Evolutionary conservation across 164 flowering plant species (phyloP).

Genomic region (Sextonia rubra): DNA sequence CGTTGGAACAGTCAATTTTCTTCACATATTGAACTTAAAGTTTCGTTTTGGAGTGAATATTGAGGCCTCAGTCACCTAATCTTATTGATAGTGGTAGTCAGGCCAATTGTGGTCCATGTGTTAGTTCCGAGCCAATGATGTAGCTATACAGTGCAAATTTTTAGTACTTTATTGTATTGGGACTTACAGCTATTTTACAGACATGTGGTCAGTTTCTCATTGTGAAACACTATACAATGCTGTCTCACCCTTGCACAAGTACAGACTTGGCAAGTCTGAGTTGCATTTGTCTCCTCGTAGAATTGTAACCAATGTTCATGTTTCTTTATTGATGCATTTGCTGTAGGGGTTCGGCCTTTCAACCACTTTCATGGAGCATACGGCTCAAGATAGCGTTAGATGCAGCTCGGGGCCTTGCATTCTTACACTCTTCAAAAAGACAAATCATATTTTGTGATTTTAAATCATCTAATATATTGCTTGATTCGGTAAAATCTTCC

Average conservation of each 20-base stretch:
- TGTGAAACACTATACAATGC: neutral
- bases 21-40: neutral
- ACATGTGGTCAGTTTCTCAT: no score
- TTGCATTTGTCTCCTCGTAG: neutral
- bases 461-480: constrained; percentile 82
- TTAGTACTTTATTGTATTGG: neutral
- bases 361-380: constrained; percentile 72
- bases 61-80: neutral
- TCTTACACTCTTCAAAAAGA: constrained; percentile 70
- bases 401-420: constrained; percentile 76
- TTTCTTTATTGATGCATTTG: neutral
- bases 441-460: constrained; percentile 77
- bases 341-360: constrained; percentile 42
- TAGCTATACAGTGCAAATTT: neutral
- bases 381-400: constrained; percentile 75
- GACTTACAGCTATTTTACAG: no score
- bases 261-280: neutral
- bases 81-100: neutral
- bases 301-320: neutral
- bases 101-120: neutral
- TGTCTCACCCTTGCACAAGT: neutral
- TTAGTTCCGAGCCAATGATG: neutral
- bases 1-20: neutral
- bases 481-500: constrained; percentile 57
- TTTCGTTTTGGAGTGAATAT: no score